Percentiles rank a stretch among this genome's conserved stretches.
phyloP scores from a whole-genome alignment of 495 filamentous ascomycete species.

The Pyronema omphalodes region DNA sequence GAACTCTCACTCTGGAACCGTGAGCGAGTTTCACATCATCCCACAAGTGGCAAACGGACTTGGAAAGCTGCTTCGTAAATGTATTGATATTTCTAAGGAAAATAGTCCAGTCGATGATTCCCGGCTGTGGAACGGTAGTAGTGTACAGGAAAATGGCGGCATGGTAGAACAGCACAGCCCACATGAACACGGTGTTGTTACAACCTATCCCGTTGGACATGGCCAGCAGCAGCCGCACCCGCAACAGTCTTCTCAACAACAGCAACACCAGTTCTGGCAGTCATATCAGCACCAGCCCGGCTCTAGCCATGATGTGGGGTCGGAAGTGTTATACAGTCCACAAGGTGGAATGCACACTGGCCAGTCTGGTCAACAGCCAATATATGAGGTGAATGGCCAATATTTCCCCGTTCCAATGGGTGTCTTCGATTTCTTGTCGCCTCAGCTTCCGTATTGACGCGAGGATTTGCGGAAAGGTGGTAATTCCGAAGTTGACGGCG shows the following conservation, averaged over 20 bases:
- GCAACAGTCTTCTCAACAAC: neutral
- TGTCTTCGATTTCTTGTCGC: conserved; percentile 20
- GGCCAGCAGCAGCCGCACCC: neutral
- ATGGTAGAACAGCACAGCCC: neutral
- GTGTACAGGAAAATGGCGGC: neutral
- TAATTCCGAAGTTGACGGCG: neutral
- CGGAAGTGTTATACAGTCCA: conserved; percentile 11
- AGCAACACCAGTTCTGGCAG: conserved; percentile 6
- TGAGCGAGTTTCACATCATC: conserved; percentile 36
- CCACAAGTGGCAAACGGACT: conserved; percentile 36
- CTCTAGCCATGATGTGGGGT: neutral
- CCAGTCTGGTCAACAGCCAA: conserved; percentile 3
- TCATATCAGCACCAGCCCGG: conserved; percentile 11
- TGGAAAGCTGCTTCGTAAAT: conserved; percentile 29
- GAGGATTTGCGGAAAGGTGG: neutral
- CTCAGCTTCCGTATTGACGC: conserved; percentile 20
- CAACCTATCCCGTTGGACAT: neutral
- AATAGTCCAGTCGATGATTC: conserved; percentile 21
- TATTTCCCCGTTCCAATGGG: conserved; percentile 23
- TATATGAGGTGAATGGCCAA: conserved; percentile 22
- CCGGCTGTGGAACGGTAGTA: conserved; percentile 13
- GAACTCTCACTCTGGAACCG: conserved; percentile 35
- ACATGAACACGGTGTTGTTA: neutral
- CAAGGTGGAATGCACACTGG: neutral
- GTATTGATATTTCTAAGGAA: conserved; percentile 17